Evolutionary conservation across 352 stramenopile genomes (phyloP), one percentile per base, ranked within the genome.

Genomic region (Globisporangium cystogenes): DNA sequence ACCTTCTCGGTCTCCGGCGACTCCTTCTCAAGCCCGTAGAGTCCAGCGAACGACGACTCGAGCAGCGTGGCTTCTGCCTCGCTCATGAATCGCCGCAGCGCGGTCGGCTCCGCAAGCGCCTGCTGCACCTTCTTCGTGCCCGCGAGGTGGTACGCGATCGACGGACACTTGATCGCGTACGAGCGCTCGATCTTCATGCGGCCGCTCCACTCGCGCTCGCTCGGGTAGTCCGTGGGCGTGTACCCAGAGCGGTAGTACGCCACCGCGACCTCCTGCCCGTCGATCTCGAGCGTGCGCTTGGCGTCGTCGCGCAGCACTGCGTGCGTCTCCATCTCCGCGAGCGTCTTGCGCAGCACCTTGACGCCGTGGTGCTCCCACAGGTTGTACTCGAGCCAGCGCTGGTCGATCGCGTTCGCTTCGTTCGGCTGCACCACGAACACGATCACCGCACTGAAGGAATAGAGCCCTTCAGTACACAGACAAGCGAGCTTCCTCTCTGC

Each of bases 111-210:
- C 14, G 93, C 92, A 35, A 99, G 73, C 56, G 93, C 90, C 64
- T 99, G 97, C 70, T 99, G 97, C 27, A 99, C 92, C 66, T 99
- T 99, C 74, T 99, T 99, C 20, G 94, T 98, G 47, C 97, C 97
- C 6, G 93, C 90, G 46, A 99, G 76, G 59, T 99, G 97, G 66
- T 98, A 98, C 39, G 90, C 83, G 41, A 99, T 88, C 40, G 81
- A 93, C 29, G 97, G 97, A 47, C 95, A 99, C 72, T 99, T 98
- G 64, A 98, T 96, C 14, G 95, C 93, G 42, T 71, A 80, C 48
- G 91, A 97, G 7, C 73, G 65, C 74, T 99, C 96, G 23, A 99
- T 78, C 11, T 82, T 59, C 51, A 75, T 78, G 16, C 96, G 83
- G 4, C 75, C 94, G 20, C 82, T 53, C 96, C 96, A 99, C 64